Evolutionary conservation across 148 eudicot genomes (phyloP), one percentile per base, ranked within the genome.

Genomic region (Silene uniflora): DNA sequence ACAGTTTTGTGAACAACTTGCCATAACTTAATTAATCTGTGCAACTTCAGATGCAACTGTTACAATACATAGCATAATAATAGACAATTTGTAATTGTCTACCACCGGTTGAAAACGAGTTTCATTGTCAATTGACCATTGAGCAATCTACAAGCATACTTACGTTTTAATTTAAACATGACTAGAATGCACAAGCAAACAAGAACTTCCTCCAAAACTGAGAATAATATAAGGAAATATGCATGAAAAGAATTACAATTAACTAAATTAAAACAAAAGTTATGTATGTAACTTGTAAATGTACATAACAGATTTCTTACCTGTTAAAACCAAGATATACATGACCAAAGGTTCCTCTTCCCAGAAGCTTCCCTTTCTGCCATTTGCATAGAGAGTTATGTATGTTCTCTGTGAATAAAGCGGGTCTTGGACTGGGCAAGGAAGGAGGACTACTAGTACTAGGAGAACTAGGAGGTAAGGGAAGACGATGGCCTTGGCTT

Each of bases 331-430:
- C 98, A 66, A 89, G 91, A 83, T 90, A 94, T 72, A 92, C 98
- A 82, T 92, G 97, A 63, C 98, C 98, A 85, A 94, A 94, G 39
- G 96, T 90, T 77, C 98, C 98, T 82, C 98, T 85, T 77, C 98
- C 98, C 9, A 94, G 90, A 84, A 94, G 97, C 85, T 71, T 90
- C 73, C 98, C 98, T 81, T 87, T 94, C 86, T 86, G 89, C 98
- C 98, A 94, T 75, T 87, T 91, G n/a, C 89, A 84, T 60, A 84
- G 49, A 66, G 84, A 82, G 74, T 72, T 76, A 58, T 75, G 83
- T 18, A 79, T 67, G 78, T 68, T 82, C n/a, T 90, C 92, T 3
- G 78, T 22, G 65, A 39, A 75, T 70, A 67, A 47, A 60, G 87
- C 80, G 76, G 86, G 80, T 82, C 89, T 90, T 32, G 85, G 73